Evolutionary conservation across 176 grass and related monocot species (phyloP), one percentile per base, ranked within the genome.

Genomic region (Otatea glauca): DNA sequence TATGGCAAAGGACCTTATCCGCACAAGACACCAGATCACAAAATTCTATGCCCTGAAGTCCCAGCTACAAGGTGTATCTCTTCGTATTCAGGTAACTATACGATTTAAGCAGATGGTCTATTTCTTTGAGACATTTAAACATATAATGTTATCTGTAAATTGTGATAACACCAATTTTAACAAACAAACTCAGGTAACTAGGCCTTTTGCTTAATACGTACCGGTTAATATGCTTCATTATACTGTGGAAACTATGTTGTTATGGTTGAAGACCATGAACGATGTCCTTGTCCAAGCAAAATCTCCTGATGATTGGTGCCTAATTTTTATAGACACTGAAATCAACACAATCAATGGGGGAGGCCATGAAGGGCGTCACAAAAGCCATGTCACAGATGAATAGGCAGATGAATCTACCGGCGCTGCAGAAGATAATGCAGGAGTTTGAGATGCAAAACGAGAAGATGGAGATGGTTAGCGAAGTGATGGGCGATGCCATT

Each of bases 1-100:
- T 32, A 97, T 97, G 94, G 94, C 94, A 2, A 97, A 97, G 69
- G 94, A 97, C 66, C 91, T 97, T 78, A 97, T 97, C 58, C 92
- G 89, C 39, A 97, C 92, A 78, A 94, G 94, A 53, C 85, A 97
- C 69, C 94, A 97, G 55, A 94, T 97, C 82, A 97, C 91, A 38
- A 97, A 97, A 81, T 97, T 97, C 74, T 94, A 97, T 75, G 94
- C 89, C 37, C 87, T 97, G 35, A 97, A 97, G 53, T 97, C 94
- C 70, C 94, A 97, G 77, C 92, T 97, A 4, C 94, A 97, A 72
- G 94, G 94, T 73, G 94, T 97, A 70, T 94, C 94, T 67, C 89
- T 97, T 81, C 87, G 92, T 17, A 94, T 97, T 84, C 94, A 97
- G 94, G 94, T 94, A 91, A 64, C 27, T 38, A 21, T 14, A 5